phyloP scores from a whole-genome alignment of 148 eudicot genomes.

The Diospyros kaki region DNA sequence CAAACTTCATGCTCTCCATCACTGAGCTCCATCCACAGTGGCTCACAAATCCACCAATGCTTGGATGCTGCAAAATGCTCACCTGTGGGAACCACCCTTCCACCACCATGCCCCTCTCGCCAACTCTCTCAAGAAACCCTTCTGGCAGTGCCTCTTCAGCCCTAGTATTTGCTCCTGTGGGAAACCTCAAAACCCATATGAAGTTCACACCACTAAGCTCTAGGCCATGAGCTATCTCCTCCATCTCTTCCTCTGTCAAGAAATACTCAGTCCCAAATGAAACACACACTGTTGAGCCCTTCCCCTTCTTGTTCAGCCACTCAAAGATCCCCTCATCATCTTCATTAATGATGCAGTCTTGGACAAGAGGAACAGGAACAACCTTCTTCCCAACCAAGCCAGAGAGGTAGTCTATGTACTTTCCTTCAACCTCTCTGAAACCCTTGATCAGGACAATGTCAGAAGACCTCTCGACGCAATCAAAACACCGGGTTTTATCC shows the following conservation, averaged over 20 bases:
- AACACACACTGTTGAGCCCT: slow-evolving; percentile 5
- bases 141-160: slow-evolving; percentile 8
- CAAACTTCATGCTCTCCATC: slow-evolving; percentile 12
- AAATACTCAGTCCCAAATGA: slow-evolving; percentile 10
- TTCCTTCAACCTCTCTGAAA: slow-evolving; percentile 9
- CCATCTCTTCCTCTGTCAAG: neutral
- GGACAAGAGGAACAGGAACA: slow-evolving; percentile 16
- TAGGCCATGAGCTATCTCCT: slow-evolving; percentile 1
- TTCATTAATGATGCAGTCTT: neutral
- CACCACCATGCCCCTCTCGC: slow-evolving; percentile 9
- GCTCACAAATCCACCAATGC: too few species aligned
- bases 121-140: slow-evolving; percentile 15
- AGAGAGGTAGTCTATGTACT: slow-evolving; percentile 5
- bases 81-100: slow-evolving; percentile 17
- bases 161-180: neutral
- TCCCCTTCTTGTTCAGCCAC: slow-evolving; percentile 2
- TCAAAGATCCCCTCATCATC: neutral
- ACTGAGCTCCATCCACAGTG: too few species aligned
- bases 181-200: slow-evolving; percentile 22
- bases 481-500: slow-evolving; percentile 1
- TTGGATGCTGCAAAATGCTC: slow-evolving; percentile 6
- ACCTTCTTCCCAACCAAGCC: slow-evolving; percentile 12
- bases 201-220: slow-evolving; percentile 14
- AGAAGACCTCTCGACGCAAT: neutral
- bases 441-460: slow-evolving; percentile 8